phyloP scores from a whole-genome alignment of 2,329 filamentous ascomycete genomes.

The Claviceps capensis region DNA sequence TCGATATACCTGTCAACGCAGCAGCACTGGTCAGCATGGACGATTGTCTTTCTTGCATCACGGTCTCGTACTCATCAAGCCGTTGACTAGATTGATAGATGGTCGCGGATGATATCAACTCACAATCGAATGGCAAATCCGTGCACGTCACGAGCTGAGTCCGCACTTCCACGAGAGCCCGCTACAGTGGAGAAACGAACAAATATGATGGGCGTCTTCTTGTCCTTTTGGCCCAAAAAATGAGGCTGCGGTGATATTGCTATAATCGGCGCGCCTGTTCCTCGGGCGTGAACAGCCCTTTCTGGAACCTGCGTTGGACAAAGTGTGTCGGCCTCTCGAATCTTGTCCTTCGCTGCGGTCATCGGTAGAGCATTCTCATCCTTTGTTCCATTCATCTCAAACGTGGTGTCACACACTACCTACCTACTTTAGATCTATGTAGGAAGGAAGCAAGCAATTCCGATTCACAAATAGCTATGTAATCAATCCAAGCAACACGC shows the following conservation, averaged over 20 bases:
- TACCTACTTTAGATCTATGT: slow-evolving; percentile 10
- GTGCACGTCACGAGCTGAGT: slow-evolving; percentile 58
- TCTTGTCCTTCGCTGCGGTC: too few species aligned
- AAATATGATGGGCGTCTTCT: slow-evolving; percentile 46
- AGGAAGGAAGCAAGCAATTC: background rate
- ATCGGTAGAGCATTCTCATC: background rate
- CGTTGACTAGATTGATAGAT: too few species aligned
- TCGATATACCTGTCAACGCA: slow-evolving; percentile 44
- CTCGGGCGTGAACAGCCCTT: slow-evolving; percentile 24
- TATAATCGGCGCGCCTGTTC: slow-evolving; percentile 28
- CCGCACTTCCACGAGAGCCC: slow-evolving; percentile 53
- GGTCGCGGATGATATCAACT: slow-evolving; percentile 7
- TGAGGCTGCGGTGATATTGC: slow-evolving; percentile 54
- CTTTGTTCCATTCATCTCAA: slow-evolving; percentile 5
- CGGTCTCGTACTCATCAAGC: too few species aligned
- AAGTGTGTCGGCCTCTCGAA: background rate
- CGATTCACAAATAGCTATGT: background rate
- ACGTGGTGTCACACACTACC: slow-evolving; percentile 5
- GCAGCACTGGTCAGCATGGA: background rate
- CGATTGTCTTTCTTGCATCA: too few species aligned
- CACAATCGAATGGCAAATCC: slow-evolving; percentile 45
- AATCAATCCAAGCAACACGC: background rate
- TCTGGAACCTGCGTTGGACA: slow-evolving; percentile 33
- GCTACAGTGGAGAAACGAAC: slow-evolving; percentile 67
- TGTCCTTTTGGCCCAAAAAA: slow-evolving; percentile 43